Base-by-base conservation (phyloP, 352 stramenopile genomes). In the Phytophthora nicotianae region DNA sequence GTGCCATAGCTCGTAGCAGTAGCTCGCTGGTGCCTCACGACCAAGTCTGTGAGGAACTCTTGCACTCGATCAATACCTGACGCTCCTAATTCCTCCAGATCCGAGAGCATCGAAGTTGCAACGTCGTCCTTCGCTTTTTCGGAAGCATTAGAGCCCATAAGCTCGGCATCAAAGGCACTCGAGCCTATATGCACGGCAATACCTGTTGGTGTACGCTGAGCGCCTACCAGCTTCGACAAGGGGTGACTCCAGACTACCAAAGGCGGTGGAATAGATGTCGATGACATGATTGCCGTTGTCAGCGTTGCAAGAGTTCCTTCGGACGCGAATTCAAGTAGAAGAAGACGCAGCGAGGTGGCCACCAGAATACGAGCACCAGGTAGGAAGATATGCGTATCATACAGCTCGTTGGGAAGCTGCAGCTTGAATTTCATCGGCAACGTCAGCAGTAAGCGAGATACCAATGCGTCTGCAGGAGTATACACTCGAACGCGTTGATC, bases 401-500 rank as follows among this genome's bases (percentile, higher is more conserved):
- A 93, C 48, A 93, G 68, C 29, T 95, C 87, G 40, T 90, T 90
- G 20, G 80, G 68, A 9, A 89, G 62, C 33, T 90, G 58, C 14
- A 80, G 70, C 45, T 67, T 74, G 24, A 38, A 61, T 58, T 70
- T 74, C 26, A 85, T 67, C 3, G 83, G 77, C 8, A 95, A 62
- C 14, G 74, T 65, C 54, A 85, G 58, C 33, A 93, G 54, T 19
- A 93, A 69, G 54, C 86, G 78, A 13, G 79, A 76, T 7, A 92
- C 79, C 56, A 86, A 69, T 1, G 87, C 84, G 49, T 93, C 85
- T 29, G 89, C 75, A 26, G 75, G 69, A 40, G 83, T 90, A 56
- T 91, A 95, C 2, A 96, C 85, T 6, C 81, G 80, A 27, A 96
- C 55, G 2, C 86, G 77, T 51, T 90, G 89, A 62, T 95, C 85